A percentile compares a stretch with the other conserved stretches of the same genome.
Conservation (phyloP, 306 rosid genomes). For the Cucumis cinereus region DNA sequence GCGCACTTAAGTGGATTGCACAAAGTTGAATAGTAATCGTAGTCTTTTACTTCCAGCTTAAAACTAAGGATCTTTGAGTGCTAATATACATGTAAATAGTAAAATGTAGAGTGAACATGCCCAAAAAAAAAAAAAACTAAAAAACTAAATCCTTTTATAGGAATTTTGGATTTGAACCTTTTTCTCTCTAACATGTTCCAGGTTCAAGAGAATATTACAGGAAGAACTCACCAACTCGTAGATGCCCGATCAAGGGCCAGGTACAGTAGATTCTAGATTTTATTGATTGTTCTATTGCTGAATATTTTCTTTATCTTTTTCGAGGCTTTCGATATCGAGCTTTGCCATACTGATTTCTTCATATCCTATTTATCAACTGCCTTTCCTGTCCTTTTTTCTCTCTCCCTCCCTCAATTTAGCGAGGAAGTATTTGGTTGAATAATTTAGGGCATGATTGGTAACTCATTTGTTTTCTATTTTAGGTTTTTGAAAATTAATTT, state of each 20-base stretch:
- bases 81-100: neutral
- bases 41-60: neutral
- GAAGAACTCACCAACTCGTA: conserved; percentile 50
- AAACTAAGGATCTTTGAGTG: neutral
- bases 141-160: too few species aligned
- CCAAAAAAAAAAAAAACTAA: too few species aligned
- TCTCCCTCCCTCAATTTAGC: neutral
- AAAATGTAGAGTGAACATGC: neutral
- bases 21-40: neutral
- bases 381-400: neutral
- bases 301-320: neutral
- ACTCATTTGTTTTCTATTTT: too few species aligned
- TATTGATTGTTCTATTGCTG: neutral
- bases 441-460: too few species aligned
- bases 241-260: conserved; percentile 94
- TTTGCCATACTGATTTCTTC: neutral
- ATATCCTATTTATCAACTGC: neutral
- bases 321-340: neutral
- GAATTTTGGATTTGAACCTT: neutral
- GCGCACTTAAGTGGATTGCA: too few species aligned
- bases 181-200: conserved; percentile 14
- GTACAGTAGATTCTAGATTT: conserved; percentile 23
- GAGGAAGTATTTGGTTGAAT: neutral
- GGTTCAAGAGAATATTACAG: conserved; percentile 59
- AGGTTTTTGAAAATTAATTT: too few species aligned